These are phyloP conservation scores for slime mould (Dictyostelium discoideum) DNA, from an alignment of 78 protist species.

Conservation along the genomic window dicty_2.7 NC_007088.5:2023501-2024000, in stretches of 20 bases:
- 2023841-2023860: not conserved
- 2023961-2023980: conserved; percentile 59
- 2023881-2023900: conserved; percentile 79
- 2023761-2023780: not conserved
- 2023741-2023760: not conserved
- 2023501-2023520: not conserved
- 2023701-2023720: too few relatives aligned
- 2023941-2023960: conserved; percentile 46
- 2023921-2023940: conserved; percentile 75
- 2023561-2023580: not conserved
- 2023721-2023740: not conserved
- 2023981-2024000: conserved; percentile 67
- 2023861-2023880: conserved; percentile 2
- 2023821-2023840: not conserved
- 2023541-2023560: conserved; percentile 9
- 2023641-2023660: not conserved
- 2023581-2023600: not conserved
- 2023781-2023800: too few relatives aligned
- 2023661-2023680: not conserved
- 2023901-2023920: conserved; percentile 21
- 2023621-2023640: not conserved
- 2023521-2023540: not conserved
- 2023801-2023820: not conserved
- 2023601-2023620: not conserved
- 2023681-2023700: not conserved